These are phyloP conservation scores for Amanita muscaria DNA, from an alignment of 768 basidiomycete genomes.

Conservation along the genomic window DNA sequence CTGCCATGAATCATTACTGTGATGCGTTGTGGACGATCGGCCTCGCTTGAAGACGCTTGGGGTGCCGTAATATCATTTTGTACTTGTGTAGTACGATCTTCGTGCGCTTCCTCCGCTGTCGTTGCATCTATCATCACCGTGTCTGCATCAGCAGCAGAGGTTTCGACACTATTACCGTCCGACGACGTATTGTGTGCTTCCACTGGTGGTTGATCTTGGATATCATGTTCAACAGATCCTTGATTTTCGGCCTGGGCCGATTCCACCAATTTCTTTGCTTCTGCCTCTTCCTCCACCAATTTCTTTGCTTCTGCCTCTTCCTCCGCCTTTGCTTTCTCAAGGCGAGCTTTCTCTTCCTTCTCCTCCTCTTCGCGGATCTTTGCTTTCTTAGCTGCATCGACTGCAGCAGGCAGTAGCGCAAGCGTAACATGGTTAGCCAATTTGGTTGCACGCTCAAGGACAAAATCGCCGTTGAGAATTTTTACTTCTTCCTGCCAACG, in stretches of 20 bases:
- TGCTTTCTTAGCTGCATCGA: slow-evolving; percentile 52
- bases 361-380: slow-evolving; percentile 51
- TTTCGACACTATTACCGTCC: slow-evolving; percentile 11
- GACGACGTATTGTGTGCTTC: slow-evolving; percentile 11
- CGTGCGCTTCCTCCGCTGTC: slow-evolving; percentile 44
- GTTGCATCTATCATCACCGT: slow-evolving; percentile 26
- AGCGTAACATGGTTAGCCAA: slow-evolving; percentile 65
- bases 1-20: slow-evolving; percentile 90
- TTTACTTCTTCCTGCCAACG: slow-evolving; percentile 89
- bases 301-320: slow-evolving; percentile 25
- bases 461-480: slow-evolving; percentile 68
- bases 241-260: too few species aligned
- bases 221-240: not conserved
- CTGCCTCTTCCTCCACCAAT: slow-evolving; percentile 24
- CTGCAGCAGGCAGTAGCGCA: slow-evolving; percentile 71
- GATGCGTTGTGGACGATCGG: slow-evolving; percentile 49
- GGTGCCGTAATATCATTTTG: slow-evolving; percentile 10
- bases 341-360: slow-evolving; percentile 36
- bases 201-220: not conserved
- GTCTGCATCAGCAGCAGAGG: slow-evolving; percentile 17
- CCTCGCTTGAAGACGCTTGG: slow-evolving; percentile 9
- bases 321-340: slow-evolving; percentile 28
- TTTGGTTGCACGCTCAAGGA: slow-evolving; percentile 55
- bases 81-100: slow-evolving; percentile 6
- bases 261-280: slow-evolving; percentile 23